phyloP scores from a whole-genome alignment of 306 rosid genomes.

The Rosa multiflora region DNA sequence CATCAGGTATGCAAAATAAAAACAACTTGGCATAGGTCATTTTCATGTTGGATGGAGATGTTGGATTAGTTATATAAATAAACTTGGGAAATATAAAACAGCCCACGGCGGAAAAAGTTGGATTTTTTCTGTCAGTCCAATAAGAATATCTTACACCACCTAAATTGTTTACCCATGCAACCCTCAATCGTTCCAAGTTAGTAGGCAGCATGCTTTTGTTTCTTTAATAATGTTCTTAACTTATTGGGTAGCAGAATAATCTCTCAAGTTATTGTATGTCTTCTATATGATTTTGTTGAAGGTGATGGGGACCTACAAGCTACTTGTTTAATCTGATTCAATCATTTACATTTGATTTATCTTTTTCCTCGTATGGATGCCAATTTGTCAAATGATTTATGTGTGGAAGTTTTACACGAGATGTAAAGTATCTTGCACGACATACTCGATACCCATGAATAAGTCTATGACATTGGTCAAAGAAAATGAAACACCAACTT shows the following conservation, averaged over 20 bases:
- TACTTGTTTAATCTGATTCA: not conserved
- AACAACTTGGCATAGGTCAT: not conserved
- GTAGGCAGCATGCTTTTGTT: not conserved
- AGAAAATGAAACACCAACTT: too few relatives aligned
- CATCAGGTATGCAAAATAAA: not conserved
- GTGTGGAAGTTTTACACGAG: not conserved
- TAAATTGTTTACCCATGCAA: not conserved
- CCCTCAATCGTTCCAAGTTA: not conserved
- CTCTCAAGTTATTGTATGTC: not conserved
- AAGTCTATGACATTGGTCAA: too few relatives aligned
- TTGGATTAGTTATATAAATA: not conserved
- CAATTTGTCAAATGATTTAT: not conserved
- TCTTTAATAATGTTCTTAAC: not conserved
- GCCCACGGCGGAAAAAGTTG: not conserved
- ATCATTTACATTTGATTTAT: not conserved
- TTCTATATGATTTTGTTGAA: not conserved
- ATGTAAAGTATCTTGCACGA: not conserved
- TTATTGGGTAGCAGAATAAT: not conserved
- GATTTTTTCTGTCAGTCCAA: not conserved
- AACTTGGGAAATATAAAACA: not conserved
- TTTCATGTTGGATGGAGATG: not conserved
- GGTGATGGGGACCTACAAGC: not conserved
- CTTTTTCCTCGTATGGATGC: not conserved
- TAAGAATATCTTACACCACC: not conserved
- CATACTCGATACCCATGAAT: too few relatives aligned